These are phyloP conservation scores for Fusarium solani-melongenae DNA, from an alignment of 2,329 filamentous ascomycete genomes.

Conservation along the genomic window DNA sequence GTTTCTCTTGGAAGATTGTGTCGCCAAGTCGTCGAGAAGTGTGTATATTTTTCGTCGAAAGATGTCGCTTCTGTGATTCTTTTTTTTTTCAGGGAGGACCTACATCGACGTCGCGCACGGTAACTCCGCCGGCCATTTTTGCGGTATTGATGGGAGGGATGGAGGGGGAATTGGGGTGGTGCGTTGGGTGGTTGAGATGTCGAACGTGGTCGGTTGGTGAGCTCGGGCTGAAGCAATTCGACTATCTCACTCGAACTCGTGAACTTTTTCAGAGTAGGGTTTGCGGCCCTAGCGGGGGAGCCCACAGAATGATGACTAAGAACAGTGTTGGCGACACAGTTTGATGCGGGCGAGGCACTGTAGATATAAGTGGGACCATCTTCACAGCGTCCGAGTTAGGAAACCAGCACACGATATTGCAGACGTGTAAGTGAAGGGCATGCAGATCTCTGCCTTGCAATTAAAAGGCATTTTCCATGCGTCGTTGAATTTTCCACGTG, in stretches of 20 bases:
- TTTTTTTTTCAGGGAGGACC: slow-evolving; percentile 55
- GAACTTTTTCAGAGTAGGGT: slow-evolving; percentile 46
- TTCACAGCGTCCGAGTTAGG: background rate
- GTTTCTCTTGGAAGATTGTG: slow-evolving; percentile 43
- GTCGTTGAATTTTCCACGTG: background rate
- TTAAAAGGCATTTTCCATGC: background rate
- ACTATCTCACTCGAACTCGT: slow-evolving; percentile 31
- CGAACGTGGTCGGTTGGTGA: slow-evolving; percentile 43
- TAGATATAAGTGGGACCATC: background rate
- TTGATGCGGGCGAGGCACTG: background rate
- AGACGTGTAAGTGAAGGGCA: slow-evolving; percentile 9
- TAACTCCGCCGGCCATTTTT: slow-evolving; percentile 83
- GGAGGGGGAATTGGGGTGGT: slow-evolving; percentile 42
- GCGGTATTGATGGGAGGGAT: slow-evolving; percentile 59
- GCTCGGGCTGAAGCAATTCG: slow-evolving; percentile 30
- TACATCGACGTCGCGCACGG: slow-evolving; percentile 89
- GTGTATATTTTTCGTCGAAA: background rate
- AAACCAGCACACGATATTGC: background rate
- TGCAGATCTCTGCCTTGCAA: background rate
- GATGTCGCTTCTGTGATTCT: slow-evolving; percentile 12
- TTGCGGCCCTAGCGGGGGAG: slow-evolving; percentile 46
- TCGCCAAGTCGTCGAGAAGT: slow-evolving; percentile 44
- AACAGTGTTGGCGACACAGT: slow-evolving; percentile 20
- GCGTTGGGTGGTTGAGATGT: slow-evolving; percentile 47
- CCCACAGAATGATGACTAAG: slow-evolving; percentile 36